These are phyloP conservation scores for Colletotrichum sp. DNA, from an alignment of 2,329 filamentous ascomycete genomes.

Conservation along the genomic window DNA sequence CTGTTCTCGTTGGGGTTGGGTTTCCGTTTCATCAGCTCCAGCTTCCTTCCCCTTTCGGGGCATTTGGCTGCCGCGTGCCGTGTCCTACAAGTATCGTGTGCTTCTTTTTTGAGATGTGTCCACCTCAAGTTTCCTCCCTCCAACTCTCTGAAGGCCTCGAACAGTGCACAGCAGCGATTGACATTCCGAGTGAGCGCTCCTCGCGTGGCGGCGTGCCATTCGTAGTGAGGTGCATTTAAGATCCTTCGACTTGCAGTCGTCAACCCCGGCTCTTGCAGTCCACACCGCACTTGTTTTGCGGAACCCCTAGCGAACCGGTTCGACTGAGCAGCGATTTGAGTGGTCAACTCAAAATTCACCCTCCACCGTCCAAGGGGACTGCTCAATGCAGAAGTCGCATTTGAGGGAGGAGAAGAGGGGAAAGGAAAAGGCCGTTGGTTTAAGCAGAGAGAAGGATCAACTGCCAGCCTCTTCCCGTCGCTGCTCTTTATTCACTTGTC, in stretches of 20 bases:
- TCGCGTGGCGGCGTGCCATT: background rate
- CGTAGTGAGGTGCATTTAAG: background rate
- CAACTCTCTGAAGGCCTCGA: background rate
- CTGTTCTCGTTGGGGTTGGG: constrained; percentile 2
- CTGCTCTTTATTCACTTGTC: background rate
- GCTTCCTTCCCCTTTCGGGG: background rate
- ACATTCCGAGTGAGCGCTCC: background rate
- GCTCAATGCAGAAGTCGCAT: background rate
- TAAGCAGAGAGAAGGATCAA: background rate
- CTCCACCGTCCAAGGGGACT: background rate
- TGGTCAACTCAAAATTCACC: background rate
- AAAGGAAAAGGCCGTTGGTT: background rate
- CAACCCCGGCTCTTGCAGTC: background rate
- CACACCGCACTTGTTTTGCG: constrained; percentile 14
- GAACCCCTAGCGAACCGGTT: constrained; percentile 5
- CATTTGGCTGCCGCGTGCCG: background rate
- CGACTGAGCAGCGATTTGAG: background rate
- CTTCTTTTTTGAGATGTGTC: background rate
- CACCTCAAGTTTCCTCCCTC: background rate
- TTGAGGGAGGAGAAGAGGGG: background rate
- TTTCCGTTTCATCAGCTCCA: constrained; percentile 11
- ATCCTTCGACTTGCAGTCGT: background rate
- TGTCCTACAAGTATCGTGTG: background rate
- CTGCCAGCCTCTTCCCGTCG: background rate
- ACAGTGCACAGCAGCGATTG: background rate